Evolutionary conservation across 2,329 filamentous ascomycete genomes (phyloP).

Genomic region (Cryphonectria carpinicola): DNA sequence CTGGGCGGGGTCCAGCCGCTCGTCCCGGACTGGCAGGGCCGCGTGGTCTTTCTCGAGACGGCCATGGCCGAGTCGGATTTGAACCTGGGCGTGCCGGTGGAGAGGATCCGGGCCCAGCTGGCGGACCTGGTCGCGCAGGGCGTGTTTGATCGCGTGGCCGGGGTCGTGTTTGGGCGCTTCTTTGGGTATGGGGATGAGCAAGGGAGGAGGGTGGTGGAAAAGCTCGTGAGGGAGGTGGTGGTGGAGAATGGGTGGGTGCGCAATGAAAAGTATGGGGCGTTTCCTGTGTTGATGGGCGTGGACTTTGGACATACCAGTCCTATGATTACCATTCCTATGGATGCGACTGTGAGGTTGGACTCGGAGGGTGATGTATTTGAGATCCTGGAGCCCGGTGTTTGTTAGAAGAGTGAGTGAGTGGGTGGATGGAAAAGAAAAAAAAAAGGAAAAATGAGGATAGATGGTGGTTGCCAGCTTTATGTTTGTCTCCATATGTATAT

Average conservation of each 20-base stretch:
- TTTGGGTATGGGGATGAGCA: slow-evolving; percentile 45
- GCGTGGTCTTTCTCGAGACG: slow-evolving; percentile 48
- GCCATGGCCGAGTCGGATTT: slow-evolving; percentile 38
- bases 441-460: too few relatives aligned
- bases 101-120: slow-evolving; percentile 39
- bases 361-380: slow-evolving; percentile 15
- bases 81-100: slow-evolving; percentile 23
- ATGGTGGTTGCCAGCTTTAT: too few relatives aligned
- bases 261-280: slow-evolving; percentile 30
- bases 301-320: slow-evolving; percentile 50
- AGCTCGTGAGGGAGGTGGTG: slow-evolving; percentile 39
- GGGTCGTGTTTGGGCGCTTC: slow-evolving; percentile 47
- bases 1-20: slow-evolving; percentile 40
- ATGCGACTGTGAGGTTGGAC: slow-evolving; percentile 43
- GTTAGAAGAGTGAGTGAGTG: background rate
- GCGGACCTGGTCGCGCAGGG: slow-evolving; percentile 48
- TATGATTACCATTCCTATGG: slow-evolving; percentile 46
- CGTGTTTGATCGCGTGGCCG: slow-evolving; percentile 45
- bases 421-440: background rate
- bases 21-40: slow-evolving; percentile 42
- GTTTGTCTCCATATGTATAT: too few relatives aligned
- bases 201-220: slow-evolving; percentile 36
- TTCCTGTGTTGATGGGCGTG: slow-evolving; percentile 47
- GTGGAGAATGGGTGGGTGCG: slow-evolving; percentile 36
- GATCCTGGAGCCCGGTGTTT: slow-evolving; percentile 21